These are phyloP conservation scores for Rhodotorula paludigena DNA, from an alignment of 768 basidiomycete species.

Conservation along the genomic window DNA sequence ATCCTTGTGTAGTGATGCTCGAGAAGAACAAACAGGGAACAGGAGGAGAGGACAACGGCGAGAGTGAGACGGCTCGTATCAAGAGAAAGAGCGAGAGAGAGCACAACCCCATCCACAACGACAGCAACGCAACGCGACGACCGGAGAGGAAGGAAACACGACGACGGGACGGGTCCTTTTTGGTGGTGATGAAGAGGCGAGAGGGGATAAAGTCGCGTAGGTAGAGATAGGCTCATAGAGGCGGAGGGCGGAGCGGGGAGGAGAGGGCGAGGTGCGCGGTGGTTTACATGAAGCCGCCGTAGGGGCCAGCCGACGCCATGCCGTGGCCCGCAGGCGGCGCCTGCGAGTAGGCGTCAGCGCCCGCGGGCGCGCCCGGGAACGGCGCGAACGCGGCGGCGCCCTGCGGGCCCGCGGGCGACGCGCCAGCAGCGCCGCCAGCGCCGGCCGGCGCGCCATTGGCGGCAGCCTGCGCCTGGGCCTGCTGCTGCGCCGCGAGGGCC, in stretches of 20 bases:
- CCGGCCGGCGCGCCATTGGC: not conserved
- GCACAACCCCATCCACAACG: too few species aligned
- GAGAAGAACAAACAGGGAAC: not conserved
- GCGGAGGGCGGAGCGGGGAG: not conserved
- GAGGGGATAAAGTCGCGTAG: too few species aligned
- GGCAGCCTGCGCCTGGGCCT: too few species aligned
- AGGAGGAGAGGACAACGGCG: not conserved
- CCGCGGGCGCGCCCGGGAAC: constrained; percentile 7
- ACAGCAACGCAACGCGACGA: too few species aligned
- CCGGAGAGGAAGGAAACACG: too few species aligned
- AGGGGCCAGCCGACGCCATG: constrained; percentile 3
- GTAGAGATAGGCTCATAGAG: too few species aligned
- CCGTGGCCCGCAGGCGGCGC: constrained; percentile 15
- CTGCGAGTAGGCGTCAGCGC: constrained; percentile 11
- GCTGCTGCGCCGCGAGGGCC: too few species aligned
- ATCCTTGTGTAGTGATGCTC: too few species aligned
- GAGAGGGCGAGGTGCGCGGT: not conserved
- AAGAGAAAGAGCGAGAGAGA: not conserved
- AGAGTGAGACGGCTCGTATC: not conserved
- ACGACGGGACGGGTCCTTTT: too few species aligned
- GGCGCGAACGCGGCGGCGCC: constrained; percentile 9
- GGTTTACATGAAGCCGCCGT: constrained; percentile 22
- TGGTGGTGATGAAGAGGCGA: too few species aligned
- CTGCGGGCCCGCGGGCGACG: not conserved
- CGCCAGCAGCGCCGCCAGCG: constrained; percentile 1